Conservation (phyloP, 2,329 filamentous ascomycete genomes). For the Stagonosporopsis rhizophila region DNA sequence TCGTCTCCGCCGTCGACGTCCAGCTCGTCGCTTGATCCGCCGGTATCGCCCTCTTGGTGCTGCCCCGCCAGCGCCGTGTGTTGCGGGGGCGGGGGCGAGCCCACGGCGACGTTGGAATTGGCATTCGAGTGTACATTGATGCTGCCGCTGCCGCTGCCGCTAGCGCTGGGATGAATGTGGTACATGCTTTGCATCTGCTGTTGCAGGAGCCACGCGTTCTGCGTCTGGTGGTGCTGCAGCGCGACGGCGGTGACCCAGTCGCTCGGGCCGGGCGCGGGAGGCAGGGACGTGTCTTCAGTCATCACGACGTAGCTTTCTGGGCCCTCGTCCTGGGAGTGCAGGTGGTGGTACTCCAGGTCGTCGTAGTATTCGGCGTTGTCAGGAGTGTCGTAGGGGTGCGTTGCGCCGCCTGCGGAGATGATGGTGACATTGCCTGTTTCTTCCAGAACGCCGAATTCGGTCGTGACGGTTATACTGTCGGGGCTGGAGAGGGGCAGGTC, state of each 20-base stretch:
- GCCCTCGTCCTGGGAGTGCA: neutral
- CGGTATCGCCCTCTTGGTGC: neutral
- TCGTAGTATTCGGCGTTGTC: constrained; percentile 16
- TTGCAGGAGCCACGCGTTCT: constrained; percentile 7
- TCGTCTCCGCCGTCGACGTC: constrained; percentile 33
- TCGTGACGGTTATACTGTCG: constrained; percentile 46
- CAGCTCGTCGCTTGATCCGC: neutral
- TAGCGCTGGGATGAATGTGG: neutral
- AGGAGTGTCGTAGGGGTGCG: constrained; percentile 9
- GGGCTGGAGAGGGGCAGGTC: constrained; percentile 36
- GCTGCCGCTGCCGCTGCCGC: neutral
- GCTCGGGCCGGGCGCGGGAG: neutral
- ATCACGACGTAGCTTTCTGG: constrained; percentile 8
- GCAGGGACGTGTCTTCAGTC: constrained; percentile 10
- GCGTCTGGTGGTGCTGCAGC: constrained; percentile 13
- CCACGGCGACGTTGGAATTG: neutral
- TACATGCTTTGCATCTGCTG: constrained; percentile 13
- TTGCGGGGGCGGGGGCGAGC: neutral
- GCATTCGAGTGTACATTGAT: neutral
- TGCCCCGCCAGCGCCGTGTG: neutral
- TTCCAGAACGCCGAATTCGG: constrained; percentile 44
- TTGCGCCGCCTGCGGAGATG: constrained; percentile 35
- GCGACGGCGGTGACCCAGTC: constrained; percentile 14
- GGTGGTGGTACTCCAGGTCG: neutral
- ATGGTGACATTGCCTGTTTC: constrained; percentile 41